These are phyloP conservation scores for Musa beccarii DNA, from an alignment of 176 grass and related monocot genomes.

Conservation along the genomic window DNA sequence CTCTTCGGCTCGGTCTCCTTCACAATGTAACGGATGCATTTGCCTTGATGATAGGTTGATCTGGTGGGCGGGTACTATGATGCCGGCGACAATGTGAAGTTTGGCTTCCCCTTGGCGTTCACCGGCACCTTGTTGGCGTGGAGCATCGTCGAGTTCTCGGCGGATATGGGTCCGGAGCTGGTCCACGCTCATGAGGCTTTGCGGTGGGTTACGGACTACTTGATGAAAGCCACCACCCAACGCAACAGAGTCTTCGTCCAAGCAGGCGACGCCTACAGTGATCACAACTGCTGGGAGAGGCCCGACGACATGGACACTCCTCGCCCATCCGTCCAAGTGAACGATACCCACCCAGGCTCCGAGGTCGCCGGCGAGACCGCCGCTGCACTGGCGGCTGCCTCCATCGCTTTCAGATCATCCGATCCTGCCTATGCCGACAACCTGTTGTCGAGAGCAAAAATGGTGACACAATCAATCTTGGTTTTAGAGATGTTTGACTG, in stretches of 20 bases:
- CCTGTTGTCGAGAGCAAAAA: background rate
- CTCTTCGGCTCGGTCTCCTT: too few species aligned
- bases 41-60: slow-evolving; percentile 29
- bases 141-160: slow-evolving; percentile 39
- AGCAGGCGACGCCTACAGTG: slow-evolving; percentile 40
- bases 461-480: background rate
- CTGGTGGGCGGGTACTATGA: slow-evolving; percentile 59
- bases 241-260: slow-evolving; percentile 33
- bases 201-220: slow-evolving; percentile 42
- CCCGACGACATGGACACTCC: slow-evolving; percentile 76
- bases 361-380: slow-evolving; percentile 29
- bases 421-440: background rate
- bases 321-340: slow-evolving; percentile 36
- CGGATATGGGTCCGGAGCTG: slow-evolving; percentile 21
- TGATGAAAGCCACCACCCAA: slow-evolving; percentile 32
- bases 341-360: slow-evolving; percentile 27
- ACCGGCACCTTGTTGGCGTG: slow-evolving; percentile 39
- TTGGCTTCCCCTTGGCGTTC: slow-evolving; percentile 64
- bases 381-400: slow-evolving; percentile 32
- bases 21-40: too few species aligned
- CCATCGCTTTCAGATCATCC: background rate
- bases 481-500: background rate
- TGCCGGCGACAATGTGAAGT: slow-evolving; percentile 69
- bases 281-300: slow-evolving; percentile 72
- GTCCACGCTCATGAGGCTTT: slow-evolving; percentile 26